Percentiles rank a stretch among this genome's conserved stretches.
Conservation (phyloP, 2,329 filamentous ascomycete genomes). For the Acarospora socialis region DNA sequence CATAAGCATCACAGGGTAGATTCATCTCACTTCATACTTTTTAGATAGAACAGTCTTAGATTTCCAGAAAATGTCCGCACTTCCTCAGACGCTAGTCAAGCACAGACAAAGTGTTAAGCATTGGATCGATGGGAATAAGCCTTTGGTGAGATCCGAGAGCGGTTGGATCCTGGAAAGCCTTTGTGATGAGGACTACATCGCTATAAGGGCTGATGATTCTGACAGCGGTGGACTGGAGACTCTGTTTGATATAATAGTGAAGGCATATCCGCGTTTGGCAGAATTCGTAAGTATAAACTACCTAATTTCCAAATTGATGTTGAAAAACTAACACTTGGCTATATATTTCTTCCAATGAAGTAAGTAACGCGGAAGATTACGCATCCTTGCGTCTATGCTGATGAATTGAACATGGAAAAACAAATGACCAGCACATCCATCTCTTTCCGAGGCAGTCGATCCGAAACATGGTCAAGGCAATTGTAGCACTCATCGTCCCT, state of each 20-base stretch:
- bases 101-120: conserved; percentile 5
- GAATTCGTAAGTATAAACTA: conserved; percentile 4
- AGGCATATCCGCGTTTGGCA: conserved; percentile 3
- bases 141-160: conserved; percentile 6
- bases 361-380: no score
- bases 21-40: no score
- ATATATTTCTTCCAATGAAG: no score
- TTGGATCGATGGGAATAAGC: conserved; percentile 5
- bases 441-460: no score
- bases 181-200: conserved; percentile 5
- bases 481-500: conserved; percentile 6
- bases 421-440: no score
- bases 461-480: no score
- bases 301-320: no score
- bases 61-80: conserved; percentile 4
- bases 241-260: conserved; percentile 5
- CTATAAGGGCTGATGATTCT: conserved; percentile 4
- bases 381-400: no score
- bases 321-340: no score
- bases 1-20: no score
- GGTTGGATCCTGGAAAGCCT: conserved; percentile 4
- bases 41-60: no score
- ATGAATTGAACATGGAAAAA: no score
- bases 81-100: conserved; percentile 2
- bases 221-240: conserved; percentile 5